Evolutionary conservation across 1,284 basidiomycete genomes (phyloP), one percentile per base, ranked within the genome.

Genomic region (Gymnopus androsaceus): DNA sequence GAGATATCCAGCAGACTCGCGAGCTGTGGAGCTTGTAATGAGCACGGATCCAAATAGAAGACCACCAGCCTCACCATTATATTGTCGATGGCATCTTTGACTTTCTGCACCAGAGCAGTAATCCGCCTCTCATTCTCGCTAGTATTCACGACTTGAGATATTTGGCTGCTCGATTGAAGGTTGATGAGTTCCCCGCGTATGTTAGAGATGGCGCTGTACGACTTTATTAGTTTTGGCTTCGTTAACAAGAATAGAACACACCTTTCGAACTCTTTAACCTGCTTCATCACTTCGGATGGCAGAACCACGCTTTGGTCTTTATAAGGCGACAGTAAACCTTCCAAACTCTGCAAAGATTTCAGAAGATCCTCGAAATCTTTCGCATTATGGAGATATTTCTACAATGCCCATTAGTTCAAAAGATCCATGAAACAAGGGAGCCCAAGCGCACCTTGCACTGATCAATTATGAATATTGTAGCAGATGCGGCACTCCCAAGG

Each of bases 21-120:
- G 25, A 50, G 48, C 48, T 50, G 25, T 1, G n/a, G n/a, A n/a
- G 19, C 3, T 27, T n/a, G 23, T 1, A n/a, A n/a, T n/a, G 19
- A 6, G 27, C 17, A 28, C 12, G 34, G 25, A 14, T 25, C n/a
- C n/a, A 40, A n/a, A n/a, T n/a, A n/a, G n/a, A n/a, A n/a, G 11
- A 17, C n/a, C 19, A 40, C 14, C 6, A 11, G 8, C 5, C 47
- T 49, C 33, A 37, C 48, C 48, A 50, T 50, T 14, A 50, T 38
- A 14, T n/a, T 50, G 21, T 50, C 48, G n/a, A 50, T 38, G 6
- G 48, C 48, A n/a, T 38, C 7, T 27, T 50, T 50, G 15, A 50
- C 48, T 17, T 25, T 38, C 19, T 50, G 48, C 15, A 50, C n/a
- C 3, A 50, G 7, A 28, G n/a, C 36, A 8, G 33, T 14, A 4